A percentile compares a stretch with the other conserved stretches of the same genome.
Conservation (phyloP, 331 rosid species). For the Arachis monticola region DNA sequence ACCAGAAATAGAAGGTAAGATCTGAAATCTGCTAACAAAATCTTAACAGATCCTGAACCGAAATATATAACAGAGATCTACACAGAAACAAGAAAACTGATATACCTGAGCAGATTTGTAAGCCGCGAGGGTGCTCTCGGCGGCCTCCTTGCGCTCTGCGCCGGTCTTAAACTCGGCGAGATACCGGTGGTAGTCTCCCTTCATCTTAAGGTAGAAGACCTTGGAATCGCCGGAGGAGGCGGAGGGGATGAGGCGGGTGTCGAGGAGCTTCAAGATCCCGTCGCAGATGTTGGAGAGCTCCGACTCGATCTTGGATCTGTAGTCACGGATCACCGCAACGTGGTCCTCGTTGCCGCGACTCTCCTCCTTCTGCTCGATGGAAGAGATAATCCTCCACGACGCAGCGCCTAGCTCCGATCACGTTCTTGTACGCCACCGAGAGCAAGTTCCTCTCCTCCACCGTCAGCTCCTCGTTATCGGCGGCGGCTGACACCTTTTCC, state of each 20-base stretch:
- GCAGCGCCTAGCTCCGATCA: constrained; percentile 91
- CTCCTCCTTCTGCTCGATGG: constrained; percentile 98
- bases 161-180: constrained; percentile 97
- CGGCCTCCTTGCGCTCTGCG: constrained; percentile 92
- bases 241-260: constrained; percentile 88
- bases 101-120: constrained; percentile 93
- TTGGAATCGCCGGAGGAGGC: constrained; percentile 90
- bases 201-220: constrained; percentile 96
- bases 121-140: constrained; percentile 92
- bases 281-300: constrained; percentile 95
- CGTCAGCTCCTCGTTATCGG: constrained; percentile 83
- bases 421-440: constrained; percentile 93
- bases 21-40: constrained; percentile 29
- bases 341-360: constrained; percentile 98
- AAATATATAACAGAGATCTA: constrained; percentile 6
- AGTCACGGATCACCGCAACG: constrained; percentile 81
- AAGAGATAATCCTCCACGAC: constrained; percentile 93
- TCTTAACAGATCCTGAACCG: constrained; percentile 22
- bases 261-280: constrained; percentile 91
- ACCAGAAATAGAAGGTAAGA: background rate
- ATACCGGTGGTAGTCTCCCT: constrained; percentile 94
- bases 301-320: constrained; percentile 89
- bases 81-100: background rate
- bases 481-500: constrained; percentile 90
- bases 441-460: constrained; percentile 92